Conservation (phyloP, 2,329 filamentous ascomycete genomes). For the Aspergillus intermedius region DNA sequence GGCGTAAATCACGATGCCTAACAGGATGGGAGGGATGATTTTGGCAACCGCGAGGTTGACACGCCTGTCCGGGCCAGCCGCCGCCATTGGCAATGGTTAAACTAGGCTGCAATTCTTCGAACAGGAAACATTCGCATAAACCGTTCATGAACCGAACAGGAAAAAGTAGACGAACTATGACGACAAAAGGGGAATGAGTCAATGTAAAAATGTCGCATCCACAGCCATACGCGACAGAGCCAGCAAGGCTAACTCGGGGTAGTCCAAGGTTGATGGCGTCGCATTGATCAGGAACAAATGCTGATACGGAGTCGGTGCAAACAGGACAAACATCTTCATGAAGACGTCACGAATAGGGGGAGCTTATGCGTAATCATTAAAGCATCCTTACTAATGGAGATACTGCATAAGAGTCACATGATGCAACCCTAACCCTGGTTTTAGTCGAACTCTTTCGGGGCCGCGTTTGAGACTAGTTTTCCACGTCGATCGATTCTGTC, state of each 20-base stretch:
- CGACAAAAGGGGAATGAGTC: background rate
- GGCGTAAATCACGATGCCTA: constrained; percentile 60
- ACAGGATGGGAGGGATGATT: constrained; percentile 63
- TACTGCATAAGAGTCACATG: background rate
- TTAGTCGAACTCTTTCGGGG: background rate
- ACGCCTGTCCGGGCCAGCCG: constrained; percentile 29
- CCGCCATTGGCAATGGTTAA: constrained; percentile 25
- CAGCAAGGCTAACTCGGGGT: background rate
- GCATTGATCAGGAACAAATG: background rate
- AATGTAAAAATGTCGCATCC: background rate
- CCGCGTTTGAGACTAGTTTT: background rate
- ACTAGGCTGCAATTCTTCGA: constrained; percentile 1
- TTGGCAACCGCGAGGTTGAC: constrained; percentile 56
- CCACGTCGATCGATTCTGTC: background rate
- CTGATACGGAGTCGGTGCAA: background rate
- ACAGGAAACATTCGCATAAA: background rate
- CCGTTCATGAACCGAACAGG: background rate
- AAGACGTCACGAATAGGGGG: background rate
- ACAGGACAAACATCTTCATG: background rate
- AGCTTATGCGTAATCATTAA: background rate
- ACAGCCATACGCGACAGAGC: background rate
- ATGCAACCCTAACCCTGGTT: background rate
- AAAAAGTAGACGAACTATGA: background rate
- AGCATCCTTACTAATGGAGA: background rate
- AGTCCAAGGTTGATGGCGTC: too few relatives aligned